Evolutionary conservation across 768 basidiomycete genomes (phyloP), one percentile per base, ranked within the genome.

Genomic region (Lactifluus volemus): DNA sequence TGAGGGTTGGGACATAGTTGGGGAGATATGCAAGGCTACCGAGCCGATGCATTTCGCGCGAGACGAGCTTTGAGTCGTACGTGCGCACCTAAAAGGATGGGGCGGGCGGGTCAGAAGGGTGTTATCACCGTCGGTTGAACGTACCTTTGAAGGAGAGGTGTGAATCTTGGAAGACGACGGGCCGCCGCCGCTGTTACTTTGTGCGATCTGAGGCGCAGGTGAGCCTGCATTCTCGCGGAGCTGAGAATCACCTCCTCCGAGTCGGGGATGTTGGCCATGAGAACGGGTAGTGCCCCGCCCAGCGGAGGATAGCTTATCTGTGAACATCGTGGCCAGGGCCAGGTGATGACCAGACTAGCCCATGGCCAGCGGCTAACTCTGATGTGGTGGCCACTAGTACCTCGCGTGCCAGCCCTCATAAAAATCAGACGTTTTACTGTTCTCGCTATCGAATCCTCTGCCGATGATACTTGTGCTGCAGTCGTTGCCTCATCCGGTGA

Each of bases 381-480:
- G n/a, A 25, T 25, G 25, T 25, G 25, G 25, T 25, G 25, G 25
- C 25, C 25, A 25, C 25, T 25, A 25, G 25, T 25, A 25, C 25
- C 25, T 25, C 25, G 25, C 2, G 25, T 25, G 25, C 25, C 25
- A 25, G 25, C 25, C 25, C 25, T 25, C 25, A 25, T 25, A 25
- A 25, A 25, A 2, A 25, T 25, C 44, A 38, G 45, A 49, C 45
- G 7, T 2, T 84, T 89, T 68, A 88, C 82, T 1, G 84, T 90
- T 14, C 79, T 91, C 8, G 88, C 83, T 8, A 68, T 96, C 41
- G 94, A 97, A 72, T 86, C 87, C 1, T 94, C 92, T 12, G 92
- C 93, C 14, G 96, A 99, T 71, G 97, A 98, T 69, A 90, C 93
- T 1, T 96, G 93, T 67, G 92, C 86, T 15, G 88, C 95, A 0